These are phyloP conservation scores for Pseudogymnoascus sp. DNA, from an alignment of 2,329 filamentous ascomycete species.

Conservation along the genomic window DNA sequence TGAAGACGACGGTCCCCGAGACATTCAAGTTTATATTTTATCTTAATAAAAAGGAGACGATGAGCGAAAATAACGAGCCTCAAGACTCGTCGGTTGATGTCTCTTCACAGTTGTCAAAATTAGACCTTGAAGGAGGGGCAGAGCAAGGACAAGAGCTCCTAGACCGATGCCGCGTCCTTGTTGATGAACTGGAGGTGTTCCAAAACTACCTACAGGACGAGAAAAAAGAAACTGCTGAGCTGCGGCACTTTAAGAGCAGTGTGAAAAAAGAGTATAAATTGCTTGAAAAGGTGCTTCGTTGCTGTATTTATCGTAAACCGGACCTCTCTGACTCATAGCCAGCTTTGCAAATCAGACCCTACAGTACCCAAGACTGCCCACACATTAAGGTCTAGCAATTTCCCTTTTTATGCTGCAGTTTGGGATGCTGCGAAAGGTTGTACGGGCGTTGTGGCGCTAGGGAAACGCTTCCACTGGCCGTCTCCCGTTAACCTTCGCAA, in stretches of 20 bases:
- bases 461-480: slow-evolving; percentile 48
- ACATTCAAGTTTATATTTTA: neutral
- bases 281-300: slow-evolving; percentile 36
- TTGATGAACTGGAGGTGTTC: slow-evolving; percentile 41
- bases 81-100: neutral
- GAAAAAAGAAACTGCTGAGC: slow-evolving; percentile 42
- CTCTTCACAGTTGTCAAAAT: neutral
- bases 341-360: slow-evolving; percentile 24
- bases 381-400: slow-evolving; percentile 57
- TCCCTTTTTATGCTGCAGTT: slow-evolving; percentile 58
- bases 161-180: slow-evolving; percentile 30
- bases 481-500: slow-evolving; percentile 18
- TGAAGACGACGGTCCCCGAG: neutral
- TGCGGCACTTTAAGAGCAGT: slow-evolving; percentile 43
- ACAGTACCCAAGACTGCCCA: slow-evolving; percentile 39
- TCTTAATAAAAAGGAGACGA: neutral
- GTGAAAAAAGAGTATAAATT: slow-evolving; percentile 43
- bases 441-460: slow-evolving; percentile 49
- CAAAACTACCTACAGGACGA: slow-evolving; percentile 36
- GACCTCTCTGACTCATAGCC: slow-evolving; percentile 12
- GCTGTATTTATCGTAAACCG: slow-evolving; percentile 1
- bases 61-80: neutral
- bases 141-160: slow-evolving; percentile 25
- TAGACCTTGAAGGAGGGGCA: slow-evolving; percentile 14
- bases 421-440: slow-evolving; percentile 58